phyloP scores from a whole-genome alignment of 2,329 filamentous ascomycete species.

The Fusarium robinianum region DNA sequence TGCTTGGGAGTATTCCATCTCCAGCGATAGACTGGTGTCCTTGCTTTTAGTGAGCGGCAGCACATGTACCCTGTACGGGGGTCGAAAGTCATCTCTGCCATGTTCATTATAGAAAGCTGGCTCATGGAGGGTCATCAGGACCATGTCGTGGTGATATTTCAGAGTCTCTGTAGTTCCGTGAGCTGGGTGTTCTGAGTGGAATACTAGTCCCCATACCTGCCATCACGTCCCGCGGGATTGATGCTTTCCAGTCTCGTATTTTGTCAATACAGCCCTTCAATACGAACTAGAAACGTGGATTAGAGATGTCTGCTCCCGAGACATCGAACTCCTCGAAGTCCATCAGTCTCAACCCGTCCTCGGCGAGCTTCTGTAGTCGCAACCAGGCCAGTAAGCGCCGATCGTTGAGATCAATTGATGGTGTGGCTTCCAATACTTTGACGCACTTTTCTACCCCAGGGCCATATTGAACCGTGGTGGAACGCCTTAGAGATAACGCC shows the following conservation, averaged over 20 bases:
- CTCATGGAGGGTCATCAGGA: conserved; percentile 12
- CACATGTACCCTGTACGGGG: conserved; percentile 12
- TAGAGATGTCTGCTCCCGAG: conserved; percentile 5
- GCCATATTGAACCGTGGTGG: conserved; percentile 8
- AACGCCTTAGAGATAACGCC: conserved; percentile 14
- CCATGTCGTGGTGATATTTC: conserved; percentile 18
- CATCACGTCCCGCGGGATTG: conserved; percentile 9
- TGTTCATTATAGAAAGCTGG: conserved; percentile 14
- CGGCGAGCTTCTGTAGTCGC: conserved; percentile 11
- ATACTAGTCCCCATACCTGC: conserved; percentile 5
- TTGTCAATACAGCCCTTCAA: conserved; percentile 1
- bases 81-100: conserved; percentile 14
- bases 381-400: conserved; percentile 12
- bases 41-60: background rate
- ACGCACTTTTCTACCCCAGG: conserved; percentile 10
- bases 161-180: conserved; percentile 11
- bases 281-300: conserved; percentile 11
- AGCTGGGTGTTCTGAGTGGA: no score
- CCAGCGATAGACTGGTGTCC: background rate
- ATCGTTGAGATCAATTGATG: conserved; percentile 1
- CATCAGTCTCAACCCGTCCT: conserved; percentile 12
- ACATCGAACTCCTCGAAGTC: conserved; percentile 9
- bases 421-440: conserved; percentile 1
- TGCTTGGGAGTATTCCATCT: background rate
- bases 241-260: conserved; percentile 7